These are phyloP conservation scores for Noccaea caerulescens DNA, from an alignment of 345 rosid genomes.

Conservation along the genomic window DNA sequence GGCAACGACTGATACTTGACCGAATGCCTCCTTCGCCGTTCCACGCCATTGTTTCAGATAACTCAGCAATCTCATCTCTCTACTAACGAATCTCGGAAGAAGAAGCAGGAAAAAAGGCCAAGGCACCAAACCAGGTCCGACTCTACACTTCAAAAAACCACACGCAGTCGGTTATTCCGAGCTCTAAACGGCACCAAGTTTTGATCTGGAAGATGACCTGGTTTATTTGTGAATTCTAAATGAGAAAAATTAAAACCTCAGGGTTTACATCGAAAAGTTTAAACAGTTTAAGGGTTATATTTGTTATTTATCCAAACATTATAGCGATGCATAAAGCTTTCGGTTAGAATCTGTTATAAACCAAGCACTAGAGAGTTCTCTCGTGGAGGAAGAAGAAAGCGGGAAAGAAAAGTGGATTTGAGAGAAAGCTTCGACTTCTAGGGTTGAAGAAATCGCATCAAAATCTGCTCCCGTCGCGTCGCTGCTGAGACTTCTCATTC, in stretches of 20 bases:
- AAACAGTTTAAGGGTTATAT: not conserved
- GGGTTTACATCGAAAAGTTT: not conserved
- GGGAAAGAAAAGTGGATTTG: not conserved
- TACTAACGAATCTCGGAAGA: constrained; percentile 1
- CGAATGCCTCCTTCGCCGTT: constrained; percentile 50
- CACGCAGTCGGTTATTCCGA: constrained; percentile 7
- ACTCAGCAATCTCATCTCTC: constrained; percentile 26
- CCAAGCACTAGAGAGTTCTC: too few species aligned
- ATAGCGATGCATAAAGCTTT: not conserved
- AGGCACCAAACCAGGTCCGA: not conserved
- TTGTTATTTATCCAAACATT: not conserved
- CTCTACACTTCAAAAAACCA: not conserved
- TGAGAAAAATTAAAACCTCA: not conserved
- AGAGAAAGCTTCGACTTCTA: not conserved
- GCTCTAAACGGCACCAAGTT: constrained; percentile 31
- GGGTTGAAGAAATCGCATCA: not conserved
- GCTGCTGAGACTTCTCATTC: not conserved
- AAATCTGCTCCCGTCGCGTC: not conserved
- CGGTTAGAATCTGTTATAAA: constrained; percentile 10
- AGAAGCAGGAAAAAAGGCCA: constrained; percentile 4
- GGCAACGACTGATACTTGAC: constrained; percentile 25
- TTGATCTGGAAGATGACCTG: not conserved
- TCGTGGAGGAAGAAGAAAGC: not conserved
- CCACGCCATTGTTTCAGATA: constrained; percentile 48
- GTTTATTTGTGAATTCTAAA: not conserved